Conservation (phyloP, 495 filamentous ascomycete genomes). For the Hypoxylon fuscum region DNA sequence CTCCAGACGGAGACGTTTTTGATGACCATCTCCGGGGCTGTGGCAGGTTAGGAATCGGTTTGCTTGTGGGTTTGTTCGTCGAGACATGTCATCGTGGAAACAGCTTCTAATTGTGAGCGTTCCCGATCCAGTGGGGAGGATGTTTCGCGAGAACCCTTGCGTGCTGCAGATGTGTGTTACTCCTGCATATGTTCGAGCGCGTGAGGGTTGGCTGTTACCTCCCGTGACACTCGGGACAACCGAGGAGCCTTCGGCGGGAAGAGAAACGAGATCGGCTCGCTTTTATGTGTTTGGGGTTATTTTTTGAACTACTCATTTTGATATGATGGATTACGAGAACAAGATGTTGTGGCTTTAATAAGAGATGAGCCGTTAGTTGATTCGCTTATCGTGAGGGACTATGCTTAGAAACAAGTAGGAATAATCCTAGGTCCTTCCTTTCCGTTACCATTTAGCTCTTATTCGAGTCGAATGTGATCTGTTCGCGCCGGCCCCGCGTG, state of each 20-base stretch:
- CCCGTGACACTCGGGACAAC: slow-evolving; percentile 33
- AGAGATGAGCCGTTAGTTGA: no score
- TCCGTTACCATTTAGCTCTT: neutral
- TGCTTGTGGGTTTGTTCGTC: neutral
- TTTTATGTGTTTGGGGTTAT: neutral
- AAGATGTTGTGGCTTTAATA: no score
- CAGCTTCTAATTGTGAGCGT: slow-evolving; percentile 10
- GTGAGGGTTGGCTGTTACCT: slow-evolving; percentile 17
- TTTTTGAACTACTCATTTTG: no score
- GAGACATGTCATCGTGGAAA: slow-evolving; percentile 5
- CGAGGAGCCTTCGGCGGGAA: slow-evolving; percentile 26
- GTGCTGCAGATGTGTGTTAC: slow-evolving; percentile 27
- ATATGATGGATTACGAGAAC: no score
- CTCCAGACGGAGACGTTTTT: no score
- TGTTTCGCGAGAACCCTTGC: slow-evolving; percentile 33
- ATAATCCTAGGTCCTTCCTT: no score
- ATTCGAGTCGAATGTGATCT: slow-evolving; percentile 5
- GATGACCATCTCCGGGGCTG: neutral
- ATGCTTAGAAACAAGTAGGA: no score
- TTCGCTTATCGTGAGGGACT: no score
- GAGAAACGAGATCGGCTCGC: slow-evolving; percentile 16
- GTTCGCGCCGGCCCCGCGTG: slow-evolving; percentile 19
- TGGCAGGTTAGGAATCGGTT: no score
- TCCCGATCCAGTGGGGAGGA: slow-evolving; percentile 22
- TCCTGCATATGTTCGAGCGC: slow-evolving; percentile 17